A percentile compares a stretch with the other conserved stretches of the same genome.
phyloP scores from a whole-genome alignment of 805 yeast species.

The Lachancea meyersii region DNA sequence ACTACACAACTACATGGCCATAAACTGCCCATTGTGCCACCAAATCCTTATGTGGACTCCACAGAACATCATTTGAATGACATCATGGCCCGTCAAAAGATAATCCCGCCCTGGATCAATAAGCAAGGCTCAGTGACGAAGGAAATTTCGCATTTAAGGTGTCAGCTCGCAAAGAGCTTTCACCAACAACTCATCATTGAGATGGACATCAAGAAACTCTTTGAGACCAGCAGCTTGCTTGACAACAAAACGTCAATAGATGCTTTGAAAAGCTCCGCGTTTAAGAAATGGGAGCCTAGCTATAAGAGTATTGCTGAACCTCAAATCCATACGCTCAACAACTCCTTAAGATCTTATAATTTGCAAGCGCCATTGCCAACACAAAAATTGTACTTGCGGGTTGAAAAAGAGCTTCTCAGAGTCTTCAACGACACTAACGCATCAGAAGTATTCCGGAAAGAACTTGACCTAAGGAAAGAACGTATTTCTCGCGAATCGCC shows the following conservation, averaged over 20 bases:
- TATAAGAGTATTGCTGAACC: conserved; percentile 31
- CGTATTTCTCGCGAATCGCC: neutral
- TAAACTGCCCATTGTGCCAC: conserved; percentile 41
- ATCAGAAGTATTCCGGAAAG: conserved; percentile 10
- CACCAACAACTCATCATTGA: conserved; percentile 28
- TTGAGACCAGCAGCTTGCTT: neutral
- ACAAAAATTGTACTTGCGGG: conserved; percentile 45
- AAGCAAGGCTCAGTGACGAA: conserved; percentile 53
- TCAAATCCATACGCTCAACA: conserved; percentile 40
- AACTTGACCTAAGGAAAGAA: neutral
- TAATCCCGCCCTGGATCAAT: conserved; percentile 88
- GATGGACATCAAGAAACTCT: conserved; percentile 1
- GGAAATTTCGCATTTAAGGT: conserved; percentile 44
- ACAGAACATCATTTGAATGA: conserved; percentile 77
- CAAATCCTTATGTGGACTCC: conserved; percentile 53
- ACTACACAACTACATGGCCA: conserved; percentile 53
- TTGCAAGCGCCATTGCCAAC: conserved; percentile 59
- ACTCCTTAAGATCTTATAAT: conserved; percentile 50
- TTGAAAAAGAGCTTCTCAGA: conserved; percentile 39
- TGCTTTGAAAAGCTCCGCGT: conserved; percentile 15
- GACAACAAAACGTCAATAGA: neutral
- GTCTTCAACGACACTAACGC: conserved; percentile 35
- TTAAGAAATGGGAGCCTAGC: conserved; percentile 35
- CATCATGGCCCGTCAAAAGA: conserved; percentile 67
- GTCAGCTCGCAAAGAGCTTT: conserved; percentile 36